Evolutionary conservation across 345 rosid genomes (phyloP).

Genomic region (Camelina laxa): DNA sequence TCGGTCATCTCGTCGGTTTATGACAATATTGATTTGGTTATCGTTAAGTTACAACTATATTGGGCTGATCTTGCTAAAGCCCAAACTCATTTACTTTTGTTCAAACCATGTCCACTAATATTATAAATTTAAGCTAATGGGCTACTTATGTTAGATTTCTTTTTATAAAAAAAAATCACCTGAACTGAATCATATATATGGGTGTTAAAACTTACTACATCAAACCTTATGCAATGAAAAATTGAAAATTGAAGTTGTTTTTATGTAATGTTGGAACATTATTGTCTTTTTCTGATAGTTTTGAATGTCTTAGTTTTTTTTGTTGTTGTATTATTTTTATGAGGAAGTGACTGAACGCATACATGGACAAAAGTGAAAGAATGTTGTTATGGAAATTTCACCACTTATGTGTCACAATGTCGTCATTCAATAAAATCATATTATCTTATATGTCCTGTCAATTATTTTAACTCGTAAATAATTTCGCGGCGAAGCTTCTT

Average conservation of each 20-base stretch:
- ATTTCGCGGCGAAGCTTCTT: background rate
- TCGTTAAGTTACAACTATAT: background rate
- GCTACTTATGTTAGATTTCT: background rate
- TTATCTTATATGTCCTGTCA: background rate
- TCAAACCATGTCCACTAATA: no score
- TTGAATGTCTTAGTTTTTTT: no score
- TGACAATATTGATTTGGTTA: background rate
- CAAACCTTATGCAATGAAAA: no score
- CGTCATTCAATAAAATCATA: slow-evolving; percentile 20
- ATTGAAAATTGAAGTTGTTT: background rate
- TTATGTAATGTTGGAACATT: no score
- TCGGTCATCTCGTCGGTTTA: background rate
- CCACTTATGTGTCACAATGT: slow-evolving; percentile 31
- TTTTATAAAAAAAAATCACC: no score
- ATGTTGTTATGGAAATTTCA: slow-evolving; percentile 22
- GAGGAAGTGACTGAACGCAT: slow-evolving; percentile 14
- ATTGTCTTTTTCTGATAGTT: no score
- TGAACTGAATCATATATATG: no score
- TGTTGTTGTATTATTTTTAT: no score
- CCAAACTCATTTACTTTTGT: background rate
- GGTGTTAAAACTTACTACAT: no score
- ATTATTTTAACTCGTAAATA: slow-evolving; percentile 13
- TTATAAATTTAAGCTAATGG: no score
- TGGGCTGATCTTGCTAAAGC: background rate
- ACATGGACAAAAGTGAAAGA: no score